Evolutionary conservation across 345 rosid species (phyloP), one percentile per base, ranked within the genome.

Genomic region (Alliaria petiolata): DNA sequence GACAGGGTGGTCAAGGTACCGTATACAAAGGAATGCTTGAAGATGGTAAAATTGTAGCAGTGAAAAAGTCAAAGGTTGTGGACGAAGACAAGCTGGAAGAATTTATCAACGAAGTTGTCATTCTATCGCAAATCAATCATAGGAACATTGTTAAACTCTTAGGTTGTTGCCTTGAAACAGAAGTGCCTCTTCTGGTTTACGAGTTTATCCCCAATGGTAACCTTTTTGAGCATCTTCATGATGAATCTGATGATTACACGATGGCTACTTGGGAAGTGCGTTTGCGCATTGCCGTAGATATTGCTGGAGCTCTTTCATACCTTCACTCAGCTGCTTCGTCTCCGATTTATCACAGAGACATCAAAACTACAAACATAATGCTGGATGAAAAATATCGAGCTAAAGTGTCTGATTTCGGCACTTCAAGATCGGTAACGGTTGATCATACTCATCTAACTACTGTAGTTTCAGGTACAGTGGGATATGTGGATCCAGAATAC

Each of bases 101-200:
- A 9, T 65, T 65, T 60, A 65, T 65, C 47, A 65, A 65, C 11
- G 70, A 65, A 10, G 47, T 52, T 13, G 47, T 65, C 25, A 52
- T 65, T 20, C 35, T 65, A 8, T 34, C 70, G 0, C 70, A 65
- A 36, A 35, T 65, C 47, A 65, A 65, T 49, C 70, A 65, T 22
- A 50, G 70, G 7, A 65, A 46, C 65, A 61, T 28, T 4, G 31
- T 28, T 3, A 28, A 28, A 40, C 65, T 60, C 22, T 15, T 62
- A 11, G 70, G 67, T 10, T 62, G 67, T 30, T 62, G 67, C 16
- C 67, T 62, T 62, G 67, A 62, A 53, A 62, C 67, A 0, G 20
- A 62, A 10, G 67, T 62, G 3, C 67, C 67, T 28, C 67, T 62
- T 44, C 2, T 62, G 3, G 67, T 62, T 11, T 62, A 62, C 26